Percentiles rank a stretch among this genome's conserved stretches.
These are phyloP conservation scores for Irpex sp. DNA, from an alignment of 1,284 basidiomycete species.

Conservation along the genomic window DNA sequence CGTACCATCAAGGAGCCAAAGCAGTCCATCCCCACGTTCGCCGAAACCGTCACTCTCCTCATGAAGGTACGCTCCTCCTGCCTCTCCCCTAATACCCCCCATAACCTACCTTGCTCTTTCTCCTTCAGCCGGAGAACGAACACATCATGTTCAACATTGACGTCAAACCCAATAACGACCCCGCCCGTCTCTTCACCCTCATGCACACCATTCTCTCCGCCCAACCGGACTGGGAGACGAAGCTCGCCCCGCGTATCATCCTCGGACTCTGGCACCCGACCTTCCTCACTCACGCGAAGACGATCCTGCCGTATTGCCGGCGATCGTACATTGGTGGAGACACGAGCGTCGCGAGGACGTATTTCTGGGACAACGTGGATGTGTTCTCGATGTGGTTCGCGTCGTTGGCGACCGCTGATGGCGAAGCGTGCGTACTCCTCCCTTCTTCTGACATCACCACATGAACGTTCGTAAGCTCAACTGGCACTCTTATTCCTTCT, in stretches of 20 bases:
- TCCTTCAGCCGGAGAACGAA: conserved; percentile 70
- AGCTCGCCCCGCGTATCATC: conserved; percentile 86
- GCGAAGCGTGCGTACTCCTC: conserved; percentile 48
- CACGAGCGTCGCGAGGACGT: conserved; percentile 67
- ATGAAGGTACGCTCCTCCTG: conserved; percentile 57
- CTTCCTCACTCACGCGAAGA: conserved; percentile 78
- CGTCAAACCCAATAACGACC: conserved; percentile 92
- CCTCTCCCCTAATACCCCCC: conserved; percentile 7
- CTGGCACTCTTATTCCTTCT: background rate
- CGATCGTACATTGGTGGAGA: conserved; percentile 85
- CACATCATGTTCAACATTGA: conserved; percentile 91
- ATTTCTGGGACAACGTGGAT: conserved; percentile 90
- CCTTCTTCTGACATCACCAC: background rate
- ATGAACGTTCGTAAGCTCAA: too few species aligned
- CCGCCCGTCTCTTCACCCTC: conserved; percentile 80
- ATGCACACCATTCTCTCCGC: conserved; percentile 76
- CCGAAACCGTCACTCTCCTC: conserved; percentile 76
- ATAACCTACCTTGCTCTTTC: background rate
- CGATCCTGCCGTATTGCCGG: conserved; percentile 76
- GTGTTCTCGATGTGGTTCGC: conserved; percentile 88
- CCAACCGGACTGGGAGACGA: conserved; percentile 75
- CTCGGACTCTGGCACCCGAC: conserved; percentile 92
- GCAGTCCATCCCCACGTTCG: conserved; percentile 87
- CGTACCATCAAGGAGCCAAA: conserved; percentile 79
- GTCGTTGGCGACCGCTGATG: conserved; percentile 71